Evolutionary conservation across 2,329 filamentous ascomycete genomes (phyloP).

Genomic region (Cladosporium austrohemisphaericum): DNA sequence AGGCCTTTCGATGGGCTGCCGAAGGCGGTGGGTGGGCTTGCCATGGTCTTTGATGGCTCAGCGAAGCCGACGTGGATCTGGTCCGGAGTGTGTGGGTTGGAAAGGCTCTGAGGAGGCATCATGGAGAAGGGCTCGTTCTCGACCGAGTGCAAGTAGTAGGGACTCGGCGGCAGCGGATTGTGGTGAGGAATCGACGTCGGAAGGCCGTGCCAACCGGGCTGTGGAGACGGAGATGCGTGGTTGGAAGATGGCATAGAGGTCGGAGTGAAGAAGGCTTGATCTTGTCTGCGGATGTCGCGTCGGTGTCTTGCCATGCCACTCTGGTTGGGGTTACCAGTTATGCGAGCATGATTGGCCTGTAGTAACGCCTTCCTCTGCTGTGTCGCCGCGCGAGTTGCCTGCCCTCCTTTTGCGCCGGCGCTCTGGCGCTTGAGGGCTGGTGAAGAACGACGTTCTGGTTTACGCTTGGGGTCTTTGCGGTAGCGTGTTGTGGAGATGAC

Average conservation of each 20-base stretch:
- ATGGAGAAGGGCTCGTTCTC: constrained; percentile 16
- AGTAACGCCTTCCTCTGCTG: constrained; percentile 4
- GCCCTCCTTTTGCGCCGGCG: constrained; percentile 45
- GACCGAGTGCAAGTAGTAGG: constrained; percentile 22
- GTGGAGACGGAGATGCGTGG: constrained; percentile 8
- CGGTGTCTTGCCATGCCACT: constrained; percentile 23
- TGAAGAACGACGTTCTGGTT: constrained; percentile 24
- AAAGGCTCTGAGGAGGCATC: constrained; percentile 17
- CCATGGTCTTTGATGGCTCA: constrained; percentile 18
- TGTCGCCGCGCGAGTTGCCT: constrained; percentile 35
- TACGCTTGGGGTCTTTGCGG: constrained; percentile 46
- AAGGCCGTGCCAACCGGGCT: background rate
- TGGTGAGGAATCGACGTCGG: background rate
- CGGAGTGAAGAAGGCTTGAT: constrained; percentile 5
- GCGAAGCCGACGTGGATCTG: constrained; percentile 11
- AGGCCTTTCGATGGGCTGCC: constrained; percentile 13
- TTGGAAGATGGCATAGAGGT: constrained; percentile 13
- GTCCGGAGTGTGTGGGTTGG: constrained; percentile 13
- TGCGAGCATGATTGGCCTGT: constrained; percentile 5
- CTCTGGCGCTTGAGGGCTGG: constrained; percentile 41
- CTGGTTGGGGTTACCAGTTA: background rate
- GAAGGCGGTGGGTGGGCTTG: constrained; percentile 13
- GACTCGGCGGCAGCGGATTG: constrained; percentile 18
- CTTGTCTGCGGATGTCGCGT: constrained; percentile 18
- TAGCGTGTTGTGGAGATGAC: constrained; percentile 78